Conservation (phyloP, 768 basidiomycete species). For the Vararia minispora region DNA sequence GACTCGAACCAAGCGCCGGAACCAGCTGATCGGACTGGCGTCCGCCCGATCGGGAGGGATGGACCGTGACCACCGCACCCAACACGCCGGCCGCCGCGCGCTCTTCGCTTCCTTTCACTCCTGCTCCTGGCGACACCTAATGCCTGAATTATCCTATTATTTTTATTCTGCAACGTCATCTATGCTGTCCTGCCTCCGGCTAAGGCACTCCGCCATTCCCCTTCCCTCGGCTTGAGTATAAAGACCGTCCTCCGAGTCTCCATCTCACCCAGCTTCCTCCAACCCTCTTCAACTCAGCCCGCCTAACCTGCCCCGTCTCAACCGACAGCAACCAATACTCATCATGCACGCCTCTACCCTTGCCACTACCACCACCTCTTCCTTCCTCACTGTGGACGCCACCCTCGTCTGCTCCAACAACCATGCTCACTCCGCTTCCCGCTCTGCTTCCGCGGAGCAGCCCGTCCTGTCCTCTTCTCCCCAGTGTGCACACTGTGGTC, state of each 20-base stretch:
- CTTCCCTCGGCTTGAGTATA: neutral
- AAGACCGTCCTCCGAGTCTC: neutral
- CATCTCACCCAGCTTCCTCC: neutral
- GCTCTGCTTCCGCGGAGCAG: slow-evolving; percentile 11
- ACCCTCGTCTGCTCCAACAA: slow-evolving; percentile 12
- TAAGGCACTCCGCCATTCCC: no score
- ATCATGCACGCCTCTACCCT: neutral
- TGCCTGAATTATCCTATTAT: no score
- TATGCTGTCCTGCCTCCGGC: no score
- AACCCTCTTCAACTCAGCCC: neutral
- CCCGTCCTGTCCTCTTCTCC: slow-evolving; percentile 39
- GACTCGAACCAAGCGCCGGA: no score
- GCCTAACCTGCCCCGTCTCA: neutral
- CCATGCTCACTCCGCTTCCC: neutral
- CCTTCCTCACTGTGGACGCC: slow-evolving; percentile 8
- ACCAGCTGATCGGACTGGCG: no score
- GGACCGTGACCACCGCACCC: no score
- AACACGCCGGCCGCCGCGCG: no score
- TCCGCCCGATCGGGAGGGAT: no score
- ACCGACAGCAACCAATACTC: neutral
- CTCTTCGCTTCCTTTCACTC: no score
- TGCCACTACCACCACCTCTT: neutral
- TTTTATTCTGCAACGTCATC: no score
- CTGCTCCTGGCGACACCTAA: no score
- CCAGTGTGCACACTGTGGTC: slow-evolving; percentile 66